Conservation (phyloP, 208 protist species). For the Leishmania gerbilli region DNA sequence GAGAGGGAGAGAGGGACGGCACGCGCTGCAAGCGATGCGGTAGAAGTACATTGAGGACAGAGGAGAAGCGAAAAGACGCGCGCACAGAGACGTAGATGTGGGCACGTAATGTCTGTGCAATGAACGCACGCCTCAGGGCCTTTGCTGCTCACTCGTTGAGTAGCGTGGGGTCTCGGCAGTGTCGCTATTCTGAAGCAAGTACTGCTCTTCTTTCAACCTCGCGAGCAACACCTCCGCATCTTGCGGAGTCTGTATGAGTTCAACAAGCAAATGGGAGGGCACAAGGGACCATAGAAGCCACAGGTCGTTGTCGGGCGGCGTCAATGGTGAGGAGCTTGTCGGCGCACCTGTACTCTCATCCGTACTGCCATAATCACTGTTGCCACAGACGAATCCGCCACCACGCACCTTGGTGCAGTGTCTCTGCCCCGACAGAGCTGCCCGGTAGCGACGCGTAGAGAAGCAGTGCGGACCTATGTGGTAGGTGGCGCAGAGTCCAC, state of each 20-base stretch:
- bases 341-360: background rate
- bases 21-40: background rate
- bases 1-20: background rate
- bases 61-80: background rate
- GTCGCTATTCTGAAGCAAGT: background rate
- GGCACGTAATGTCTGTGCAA: background rate
- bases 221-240: constrained; percentile 35
- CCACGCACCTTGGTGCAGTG: background rate
- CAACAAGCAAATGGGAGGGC: constrained; percentile 15
- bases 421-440: background rate
- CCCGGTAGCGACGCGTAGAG: constrained; percentile 2
- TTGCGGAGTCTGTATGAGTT: constrained; percentile 29
- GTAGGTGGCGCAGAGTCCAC: background rate
- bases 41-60: background rate
- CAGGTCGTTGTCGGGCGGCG: background rate
- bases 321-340: background rate
- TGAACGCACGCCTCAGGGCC: background rate
- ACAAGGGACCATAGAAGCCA: constrained; percentile 26
- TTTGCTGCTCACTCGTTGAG: background rate
- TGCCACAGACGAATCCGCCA: background rate
- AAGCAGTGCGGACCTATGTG: constrained; percentile 7
- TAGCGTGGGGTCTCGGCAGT: background rate
- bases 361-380: background rate
- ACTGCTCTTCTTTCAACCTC: constrained; percentile 31
- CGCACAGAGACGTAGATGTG: background rate